A percentile compares a stretch with the other conserved stretches of the same genome.
Conservation (phyloP, 768 basidiomycete species). For the Omphalotus guepiniiformis region DNA sequence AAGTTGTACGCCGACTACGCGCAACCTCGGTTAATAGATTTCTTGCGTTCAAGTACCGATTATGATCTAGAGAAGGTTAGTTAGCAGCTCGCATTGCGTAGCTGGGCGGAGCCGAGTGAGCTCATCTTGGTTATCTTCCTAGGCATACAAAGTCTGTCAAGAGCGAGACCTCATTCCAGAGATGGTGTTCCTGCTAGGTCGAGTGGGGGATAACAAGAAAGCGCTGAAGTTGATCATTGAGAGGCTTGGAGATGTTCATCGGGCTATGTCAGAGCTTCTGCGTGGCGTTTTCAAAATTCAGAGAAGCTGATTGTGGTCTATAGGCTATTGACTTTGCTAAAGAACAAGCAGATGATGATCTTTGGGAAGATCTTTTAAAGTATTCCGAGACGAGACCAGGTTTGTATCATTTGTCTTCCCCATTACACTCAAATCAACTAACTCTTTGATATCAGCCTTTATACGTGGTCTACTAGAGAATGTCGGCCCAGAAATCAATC, state of each 20-base stretch:
- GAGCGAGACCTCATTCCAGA: slow-evolving; percentile 85
- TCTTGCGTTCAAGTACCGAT: slow-evolving; percentile 84
- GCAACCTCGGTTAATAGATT: slow-evolving; percentile 76
- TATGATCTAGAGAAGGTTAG: slow-evolving; percentile 83
- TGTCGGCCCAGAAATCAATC: slow-evolving; percentile 93
- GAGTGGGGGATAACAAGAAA: slow-evolving; percentile 97
- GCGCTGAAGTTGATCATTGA: slow-evolving; percentile 95
- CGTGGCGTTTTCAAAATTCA: background rate
- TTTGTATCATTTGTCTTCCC: slow-evolving; percentile 27
- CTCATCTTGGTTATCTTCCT: background rate
- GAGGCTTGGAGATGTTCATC: slow-evolving; percentile 85
- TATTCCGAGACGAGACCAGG: slow-evolving; percentile 94
- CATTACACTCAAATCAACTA: background rate
- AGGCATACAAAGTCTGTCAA: slow-evolving; percentile 88
- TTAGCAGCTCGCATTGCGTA: background rate
- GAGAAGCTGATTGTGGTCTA: background rate
- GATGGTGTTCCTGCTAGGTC: slow-evolving; percentile 95
- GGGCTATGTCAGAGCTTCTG: slow-evolving; percentile 44
- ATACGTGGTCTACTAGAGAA: slow-evolving; percentile 94
- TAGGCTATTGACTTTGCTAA: slow-evolving; percentile 98
- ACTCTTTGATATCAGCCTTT: slow-evolving; percentile 54
- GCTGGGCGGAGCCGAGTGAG: background rate
- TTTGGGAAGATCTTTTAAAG: slow-evolving; percentile 94
- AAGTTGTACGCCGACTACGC: slow-evolving; percentile 91
- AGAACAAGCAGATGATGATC: slow-evolving; percentile 93